Conservation (phyloP, 768 basidiomycete species). For the Asterophora parasitica region DNA sequence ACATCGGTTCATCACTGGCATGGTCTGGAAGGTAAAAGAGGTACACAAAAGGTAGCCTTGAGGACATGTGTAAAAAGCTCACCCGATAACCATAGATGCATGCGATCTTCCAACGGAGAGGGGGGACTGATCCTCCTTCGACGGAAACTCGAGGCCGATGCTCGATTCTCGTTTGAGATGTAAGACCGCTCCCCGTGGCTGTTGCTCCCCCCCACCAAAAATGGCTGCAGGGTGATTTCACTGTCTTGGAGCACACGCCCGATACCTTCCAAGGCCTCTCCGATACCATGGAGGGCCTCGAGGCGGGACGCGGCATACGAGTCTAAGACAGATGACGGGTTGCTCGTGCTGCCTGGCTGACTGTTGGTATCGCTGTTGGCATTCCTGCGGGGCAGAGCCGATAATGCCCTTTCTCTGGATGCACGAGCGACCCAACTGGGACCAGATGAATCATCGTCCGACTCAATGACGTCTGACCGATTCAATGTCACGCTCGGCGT, state of each 20-base stretch:
- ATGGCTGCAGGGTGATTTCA: conserved; percentile 11
- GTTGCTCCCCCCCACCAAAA: not conserved
- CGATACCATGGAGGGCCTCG: conserved; percentile 8
- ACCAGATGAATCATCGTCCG: not conserved
- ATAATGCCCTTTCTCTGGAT: not conserved
- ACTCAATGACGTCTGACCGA: not conserved
- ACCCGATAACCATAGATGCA: conserved; percentile 4
- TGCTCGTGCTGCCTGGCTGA: not conserved
- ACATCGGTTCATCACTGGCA: not conserved
- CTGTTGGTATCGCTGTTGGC: not conserved
- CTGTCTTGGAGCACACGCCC: conserved; percentile 12
- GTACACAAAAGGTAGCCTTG: not conserved
- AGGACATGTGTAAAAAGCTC: not conserved
- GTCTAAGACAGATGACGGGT: conserved; percentile 3
- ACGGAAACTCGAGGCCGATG: not conserved
- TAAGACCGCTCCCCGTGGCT: not conserved
- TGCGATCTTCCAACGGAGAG: conserved; percentile 7
- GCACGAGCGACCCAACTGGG: conserved; percentile 2
- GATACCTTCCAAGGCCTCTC: conserved; percentile 11
- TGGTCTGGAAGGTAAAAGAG: not conserved
- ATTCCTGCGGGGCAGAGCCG: not conserved
- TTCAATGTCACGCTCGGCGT: not conserved
- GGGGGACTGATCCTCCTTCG: conserved; percentile 5
- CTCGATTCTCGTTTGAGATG: not conserved
- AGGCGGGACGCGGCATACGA: conserved; percentile 7